Percentiles rank a stretch among this genome's conserved stretches.
phyloP scores from a whole-genome alignment of 768 basidiomycete genomes.

The Rhodocollybia butyracea region DNA sequence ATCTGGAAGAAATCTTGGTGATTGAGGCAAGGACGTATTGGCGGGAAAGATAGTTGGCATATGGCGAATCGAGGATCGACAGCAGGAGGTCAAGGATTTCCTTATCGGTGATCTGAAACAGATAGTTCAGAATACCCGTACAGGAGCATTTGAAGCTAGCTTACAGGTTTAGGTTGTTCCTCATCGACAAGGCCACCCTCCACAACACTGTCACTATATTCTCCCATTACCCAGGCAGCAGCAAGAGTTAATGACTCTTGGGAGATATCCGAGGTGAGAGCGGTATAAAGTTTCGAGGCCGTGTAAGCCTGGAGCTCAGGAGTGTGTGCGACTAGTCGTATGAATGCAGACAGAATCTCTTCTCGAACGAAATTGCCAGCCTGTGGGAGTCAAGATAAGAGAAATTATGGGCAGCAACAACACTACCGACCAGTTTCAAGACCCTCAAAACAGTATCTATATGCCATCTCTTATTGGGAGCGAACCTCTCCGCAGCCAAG shows the following conservation, averaged over 20 bases:
- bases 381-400: slow-evolving; percentile 33
- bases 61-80: slow-evolving; percentile 89
- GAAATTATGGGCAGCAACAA: background rate
- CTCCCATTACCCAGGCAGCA: slow-evolving; percentile 94
- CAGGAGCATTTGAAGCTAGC: slow-evolving; percentile 12
- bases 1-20: slow-evolving; percentile 86
- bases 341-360: slow-evolving; percentile 92
- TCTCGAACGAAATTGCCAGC: slow-evolving; percentile 98
- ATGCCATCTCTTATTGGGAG: slow-evolving; percentile 98
- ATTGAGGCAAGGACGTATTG: slow-evolving; percentile 90
- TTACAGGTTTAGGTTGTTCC: slow-evolving; percentile 67
- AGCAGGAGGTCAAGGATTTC: slow-evolving; percentile 85
- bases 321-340: slow-evolving; percentile 93
- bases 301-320: slow-evolving; percentile 97
- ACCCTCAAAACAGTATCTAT: slow-evolving; percentile 96
- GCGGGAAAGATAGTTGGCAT: slow-evolving; percentile 84
- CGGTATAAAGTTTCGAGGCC: slow-evolving; percentile 83
- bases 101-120: slow-evolving; percentile 64
- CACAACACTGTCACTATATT: slow-evolving; percentile 89
- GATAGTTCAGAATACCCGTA: background rate
- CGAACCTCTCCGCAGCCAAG: slow-evolving; percentile 92
- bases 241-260: slow-evolving; percentile 94
- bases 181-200: slow-evolving; percentile 79
- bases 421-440: slow-evolving; percentile 71
- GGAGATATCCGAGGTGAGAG: slow-evolving; percentile 87